Conservation (phyloP, 768 basidiomycete species). For the Cubamyces sp. region DNA sequence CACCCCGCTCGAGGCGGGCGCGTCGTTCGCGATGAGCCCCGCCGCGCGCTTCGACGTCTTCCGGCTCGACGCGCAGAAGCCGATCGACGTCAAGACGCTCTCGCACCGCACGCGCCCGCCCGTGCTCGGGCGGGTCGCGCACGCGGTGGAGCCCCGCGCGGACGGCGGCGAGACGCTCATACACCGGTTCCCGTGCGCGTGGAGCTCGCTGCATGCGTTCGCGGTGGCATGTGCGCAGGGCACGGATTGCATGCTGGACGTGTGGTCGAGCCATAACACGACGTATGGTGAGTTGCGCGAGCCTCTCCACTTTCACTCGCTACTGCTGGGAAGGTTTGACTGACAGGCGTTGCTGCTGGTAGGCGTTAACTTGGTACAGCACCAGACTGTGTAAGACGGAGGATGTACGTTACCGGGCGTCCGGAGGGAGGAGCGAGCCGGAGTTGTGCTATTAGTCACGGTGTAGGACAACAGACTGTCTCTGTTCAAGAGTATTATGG, state of each 20-base stretch:
- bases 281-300: conserved; percentile 15
- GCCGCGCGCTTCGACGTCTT: conserved; percentile 9
- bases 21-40: conserved; percentile 3
- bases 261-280: conserved; percentile 22
- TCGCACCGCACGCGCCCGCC: conserved; percentile 11
- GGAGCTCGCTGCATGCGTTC: conserved; percentile 20
- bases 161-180: conserved; percentile 12
- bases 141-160: neutral
- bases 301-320: too few relatives aligned
- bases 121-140: conserved; percentile 2
- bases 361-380: conserved; percentile 17
- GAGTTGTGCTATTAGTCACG: too few relatives aligned
- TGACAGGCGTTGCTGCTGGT: neutral
- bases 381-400: conserved; percentile 17
- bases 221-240: conserved; percentile 18
- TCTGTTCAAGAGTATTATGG: neutral
- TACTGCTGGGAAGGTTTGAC: neutral
- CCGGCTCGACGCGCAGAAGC: conserved; percentile 10
- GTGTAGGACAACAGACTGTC: neutral
- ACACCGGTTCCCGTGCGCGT: conserved; percentile 11
- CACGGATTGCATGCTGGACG: conserved; percentile 12
- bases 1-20: conserved; percentile 5
- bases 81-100: conserved; percentile 17
- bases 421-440: neutral
- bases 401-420: neutral